Evolutionary conservation across 768 basidiomycete species (phyloP).

Genomic region (Termitomyces sp.): DNA sequence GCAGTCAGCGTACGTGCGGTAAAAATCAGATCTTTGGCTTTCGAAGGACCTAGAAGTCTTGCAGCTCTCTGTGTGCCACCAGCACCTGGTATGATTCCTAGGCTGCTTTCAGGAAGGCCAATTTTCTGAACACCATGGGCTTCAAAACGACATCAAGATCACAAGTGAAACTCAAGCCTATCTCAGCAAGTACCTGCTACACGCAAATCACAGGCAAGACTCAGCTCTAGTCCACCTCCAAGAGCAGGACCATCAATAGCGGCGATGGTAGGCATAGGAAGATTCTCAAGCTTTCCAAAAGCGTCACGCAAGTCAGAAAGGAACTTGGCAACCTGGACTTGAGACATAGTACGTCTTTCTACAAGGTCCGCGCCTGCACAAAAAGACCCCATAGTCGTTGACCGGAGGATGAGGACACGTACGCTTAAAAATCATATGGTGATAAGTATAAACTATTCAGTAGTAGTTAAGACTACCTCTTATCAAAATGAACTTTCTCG

Average conservation of each 20-base stretch:
- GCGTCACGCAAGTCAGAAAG: conserved; percentile 69
- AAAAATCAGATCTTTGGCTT: conserved; percentile 84
- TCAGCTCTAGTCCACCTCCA: conserved; percentile 87
- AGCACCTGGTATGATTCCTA: conserved; percentile 86
- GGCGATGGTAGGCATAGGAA: conserved; percentile 87
- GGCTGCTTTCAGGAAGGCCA: conserved; percentile 75
- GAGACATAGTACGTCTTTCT: conserved; percentile 81
- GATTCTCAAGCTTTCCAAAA: conserved; percentile 67
- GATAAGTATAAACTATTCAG: neutral
- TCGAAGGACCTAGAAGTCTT: conserved; percentile 70
- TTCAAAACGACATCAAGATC: conserved; percentile 18
- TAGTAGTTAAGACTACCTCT: conserved; percentile 34
- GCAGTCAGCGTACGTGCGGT: conserved; percentile 69
- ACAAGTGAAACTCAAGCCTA: neutral
- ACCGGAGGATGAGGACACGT: conserved; percentile 79
- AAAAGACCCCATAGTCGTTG: conserved; percentile 72
- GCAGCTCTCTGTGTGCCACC: conserved; percentile 85
- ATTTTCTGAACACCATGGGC: conserved; percentile 73
- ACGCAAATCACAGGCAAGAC: conserved; percentile 85
- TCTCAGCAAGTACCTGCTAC: conserved; percentile 61
- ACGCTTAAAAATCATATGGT: conserved; percentile 34
- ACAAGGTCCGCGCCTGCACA: conserved; percentile 90
- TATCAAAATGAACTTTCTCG: conserved; percentile 60
- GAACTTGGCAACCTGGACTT: conserved; percentile 68
- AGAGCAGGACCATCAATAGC: conserved; percentile 92